A percentile compares a stretch with the other conserved stretches of the same genome.
Conservation (phyloP, 2,329 filamentous ascomycete genomes). For the Ophiocordyceps camponoti-rufipedis region DNA sequence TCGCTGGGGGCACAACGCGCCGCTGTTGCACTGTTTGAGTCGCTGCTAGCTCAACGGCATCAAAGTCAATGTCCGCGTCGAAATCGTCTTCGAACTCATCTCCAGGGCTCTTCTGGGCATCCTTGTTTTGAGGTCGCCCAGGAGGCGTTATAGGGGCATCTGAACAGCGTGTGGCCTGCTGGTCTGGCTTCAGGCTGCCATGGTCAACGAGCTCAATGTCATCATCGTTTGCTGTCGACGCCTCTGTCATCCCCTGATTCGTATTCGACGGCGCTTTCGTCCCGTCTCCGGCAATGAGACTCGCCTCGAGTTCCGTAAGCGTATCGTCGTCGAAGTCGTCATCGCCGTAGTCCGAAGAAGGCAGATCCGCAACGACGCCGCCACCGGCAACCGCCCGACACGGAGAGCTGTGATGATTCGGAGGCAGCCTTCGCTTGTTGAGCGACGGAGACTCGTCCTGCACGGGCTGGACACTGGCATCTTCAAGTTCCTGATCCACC, state of each 20-base stretch:
- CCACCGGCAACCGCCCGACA: conserved; percentile 2
- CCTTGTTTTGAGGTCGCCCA: background rate
- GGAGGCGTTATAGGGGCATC: background rate
- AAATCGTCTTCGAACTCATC: conserved; percentile 24
- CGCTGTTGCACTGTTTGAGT: conserved; percentile 39
- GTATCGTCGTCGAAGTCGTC: conserved; percentile 42
- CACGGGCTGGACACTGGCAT: conserved; percentile 15
- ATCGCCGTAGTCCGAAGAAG: conserved; percentile 32
- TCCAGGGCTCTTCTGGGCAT: conserved; percentile 5
- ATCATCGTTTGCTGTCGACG: background rate
- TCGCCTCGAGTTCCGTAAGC: conserved; percentile 34
- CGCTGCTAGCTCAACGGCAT: conserved; percentile 54
- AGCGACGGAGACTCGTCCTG: conserved; percentile 23
- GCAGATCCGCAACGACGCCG: conserved; percentile 3
- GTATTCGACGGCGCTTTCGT: background rate
- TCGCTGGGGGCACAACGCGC: conserved; percentile 3
- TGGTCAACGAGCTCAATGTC: background rate
- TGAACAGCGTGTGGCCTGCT: background rate
- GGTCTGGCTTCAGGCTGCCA: background rate
- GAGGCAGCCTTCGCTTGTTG: conserved; percentile 16
- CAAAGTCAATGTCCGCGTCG: conserved; percentile 62
- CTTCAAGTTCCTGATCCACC: conserved; percentile 35
- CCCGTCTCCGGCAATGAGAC: conserved; percentile 9
- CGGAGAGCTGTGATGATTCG: conserved; percentile 9
- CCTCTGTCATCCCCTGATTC: background rate